phyloP scores from a whole-genome alignment of 768 basidiomycete species.

The Pulveroboletus sp. region DNA sequence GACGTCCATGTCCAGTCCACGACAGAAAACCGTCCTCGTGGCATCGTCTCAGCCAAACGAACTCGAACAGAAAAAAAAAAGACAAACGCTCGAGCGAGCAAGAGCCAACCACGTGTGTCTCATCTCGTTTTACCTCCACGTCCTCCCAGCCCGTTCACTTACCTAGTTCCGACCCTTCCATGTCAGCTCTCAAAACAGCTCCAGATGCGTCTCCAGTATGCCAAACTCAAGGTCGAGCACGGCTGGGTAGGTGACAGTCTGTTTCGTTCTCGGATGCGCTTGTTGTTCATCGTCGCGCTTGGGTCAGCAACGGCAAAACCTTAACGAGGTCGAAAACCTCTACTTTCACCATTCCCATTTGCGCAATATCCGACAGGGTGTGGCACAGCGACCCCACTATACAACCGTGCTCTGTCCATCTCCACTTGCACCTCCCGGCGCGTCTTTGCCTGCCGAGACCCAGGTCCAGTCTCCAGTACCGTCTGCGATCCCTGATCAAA shows the following conservation, averaged over 20 bases:
- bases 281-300: background rate
- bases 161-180: background rate
- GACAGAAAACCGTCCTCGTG: slow-evolving; percentile 17
- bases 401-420: background rate
- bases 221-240: slow-evolving; percentile 72
- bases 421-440: background rate
- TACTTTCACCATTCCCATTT: slow-evolving; percentile 72
- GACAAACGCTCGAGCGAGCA: slow-evolving; percentile 49
- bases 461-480: slow-evolving; percentile 11
- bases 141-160: background rate
- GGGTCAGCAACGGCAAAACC: slow-evolving; percentile 63
- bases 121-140: background rate
- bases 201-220: slow-evolving; percentile 71
- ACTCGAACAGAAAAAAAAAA: slow-evolving; percentile 37
- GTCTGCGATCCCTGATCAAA: slow-evolving; percentile 10
- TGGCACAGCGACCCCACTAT: slow-evolving; percentile 17
- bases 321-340: slow-evolving; percentile 79
- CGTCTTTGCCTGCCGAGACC: slow-evolving; percentile 5
- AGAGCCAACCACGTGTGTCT: slow-evolving; percentile 53
- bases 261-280: background rate
- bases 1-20: too few relatives aligned
- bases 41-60: slow-evolving; percentile 25
- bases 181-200: slow-evolving; percentile 64
- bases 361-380: slow-evolving; percentile 26
- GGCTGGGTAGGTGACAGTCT: slow-evolving; percentile 59